These are phyloP conservation scores for Rhodamnia argentea DNA, from an alignment of 345 rosid genomes.

Conservation along the genomic window DNA sequence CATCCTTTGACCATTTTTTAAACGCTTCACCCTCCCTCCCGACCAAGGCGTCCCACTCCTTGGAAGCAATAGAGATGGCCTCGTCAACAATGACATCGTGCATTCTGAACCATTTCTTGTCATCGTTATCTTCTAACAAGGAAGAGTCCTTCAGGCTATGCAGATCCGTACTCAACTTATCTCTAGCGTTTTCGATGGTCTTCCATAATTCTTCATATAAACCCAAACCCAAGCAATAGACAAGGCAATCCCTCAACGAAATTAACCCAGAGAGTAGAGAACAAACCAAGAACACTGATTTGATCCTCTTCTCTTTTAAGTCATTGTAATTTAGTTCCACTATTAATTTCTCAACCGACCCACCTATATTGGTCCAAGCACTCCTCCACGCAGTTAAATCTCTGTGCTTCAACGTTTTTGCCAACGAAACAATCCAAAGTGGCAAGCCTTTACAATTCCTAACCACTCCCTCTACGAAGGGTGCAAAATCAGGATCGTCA, in stretches of 20 bases:
- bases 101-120: too few relatives aligned
- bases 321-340: background rate
- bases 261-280: background rate
- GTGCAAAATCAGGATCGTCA: rapidly evolving
- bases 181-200: too few relatives aligned
- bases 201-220: background rate
- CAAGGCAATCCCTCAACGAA: rapidly evolving
- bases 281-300: background rate
- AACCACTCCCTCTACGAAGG: background rate
- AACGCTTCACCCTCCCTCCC: rapidly evolving
- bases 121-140: too few relatives aligned
- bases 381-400: background rate
- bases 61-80: background rate
- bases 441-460: background rate
- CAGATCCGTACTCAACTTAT: too few relatives aligned
- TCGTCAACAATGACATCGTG: rapidly evolving
- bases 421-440: background rate
- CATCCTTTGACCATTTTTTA: rapidly evolving
- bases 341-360: rapidly evolving
- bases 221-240: background rate
- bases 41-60: rapidly evolving
- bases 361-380: background rate
- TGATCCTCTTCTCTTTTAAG: background rate
- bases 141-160: too few relatives aligned
- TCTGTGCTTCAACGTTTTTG: background rate